Evolutionary conservation across 2,329 filamentous ascomycete species (phyloP).

Genomic region (Thermoascus crustaceus): DNA sequence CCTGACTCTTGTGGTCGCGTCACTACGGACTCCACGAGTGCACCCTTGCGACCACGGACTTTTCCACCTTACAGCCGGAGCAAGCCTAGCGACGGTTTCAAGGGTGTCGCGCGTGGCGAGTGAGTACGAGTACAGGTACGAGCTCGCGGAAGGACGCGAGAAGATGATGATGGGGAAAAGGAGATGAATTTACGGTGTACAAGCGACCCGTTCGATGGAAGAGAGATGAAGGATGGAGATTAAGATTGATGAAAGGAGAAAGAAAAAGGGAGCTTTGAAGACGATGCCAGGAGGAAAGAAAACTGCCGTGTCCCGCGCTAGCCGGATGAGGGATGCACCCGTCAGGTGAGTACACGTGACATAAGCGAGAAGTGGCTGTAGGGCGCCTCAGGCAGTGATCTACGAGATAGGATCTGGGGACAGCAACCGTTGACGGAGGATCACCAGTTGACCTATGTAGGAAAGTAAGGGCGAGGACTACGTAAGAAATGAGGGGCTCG

Average conservation of each 20-base stretch:
- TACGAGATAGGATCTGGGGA: neutral
- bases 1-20: slow-evolving; percentile 22
- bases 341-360: slow-evolving; percentile 5
- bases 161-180: slow-evolving; percentile 6
- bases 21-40: slow-evolving; percentile 32
- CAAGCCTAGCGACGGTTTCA: slow-evolving; percentile 27
- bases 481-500: too few species aligned
- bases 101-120: slow-evolving; percentile 21
- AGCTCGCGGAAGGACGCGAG: slow-evolving; percentile 14
- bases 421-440: too few species aligned
- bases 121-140: slow-evolving; percentile 30
- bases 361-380: neutral
- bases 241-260: slow-evolving; percentile 5
- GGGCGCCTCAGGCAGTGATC: neutral
- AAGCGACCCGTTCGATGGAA: slow-evolving; percentile 9
- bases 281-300: slow-evolving; percentile 4
- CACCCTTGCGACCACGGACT: slow-evolving; percentile 22
- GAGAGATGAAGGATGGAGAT: slow-evolving; percentile 1
- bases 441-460: too few species aligned
- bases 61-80: slow-evolving; percentile 32
- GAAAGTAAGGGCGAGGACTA: too few species aligned
- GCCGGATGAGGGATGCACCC: neutral
- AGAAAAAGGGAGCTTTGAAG: slow-evolving; percentile 8
- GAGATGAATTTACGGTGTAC: slow-evolving; percentile 19
- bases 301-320: slow-evolving; percentile 5